Evolutionary conservation across 169 alveolate genomes (phyloP).

Genomic region (Blepharisma undulans): DNA sequence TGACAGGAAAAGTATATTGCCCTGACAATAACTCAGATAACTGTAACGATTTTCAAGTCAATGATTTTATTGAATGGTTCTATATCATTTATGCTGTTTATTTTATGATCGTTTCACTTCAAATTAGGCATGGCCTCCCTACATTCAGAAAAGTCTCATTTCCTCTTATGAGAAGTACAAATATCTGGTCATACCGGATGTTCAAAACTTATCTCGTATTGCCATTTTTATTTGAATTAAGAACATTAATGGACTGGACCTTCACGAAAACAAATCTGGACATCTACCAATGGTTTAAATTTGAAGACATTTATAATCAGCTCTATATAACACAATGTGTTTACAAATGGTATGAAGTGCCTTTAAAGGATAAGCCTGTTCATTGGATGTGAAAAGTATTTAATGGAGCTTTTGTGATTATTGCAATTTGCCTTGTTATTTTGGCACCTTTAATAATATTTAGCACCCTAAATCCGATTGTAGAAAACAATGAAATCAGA

Average conservation of each 20-base stretch:
- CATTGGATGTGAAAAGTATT: too few relatives aligned
- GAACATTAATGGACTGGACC: conserved; percentile 86
- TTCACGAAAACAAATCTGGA: conserved; percentile 83
- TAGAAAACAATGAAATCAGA: conserved; percentile 41
- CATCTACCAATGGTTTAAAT: conserved; percentile 82
- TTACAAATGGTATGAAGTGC: not conserved
- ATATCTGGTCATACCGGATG: conserved; percentile 46
- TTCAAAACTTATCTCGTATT: conserved; percentile 66
- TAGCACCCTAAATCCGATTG: conserved; percentile 1
- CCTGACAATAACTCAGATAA: not conserved
- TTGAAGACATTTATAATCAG: conserved; percentile 75
- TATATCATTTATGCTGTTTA: conserved; percentile 66
- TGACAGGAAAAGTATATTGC: not conserved
- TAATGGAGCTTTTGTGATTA: conserved; percentile 33
- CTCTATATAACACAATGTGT: conserved; percentile 48
- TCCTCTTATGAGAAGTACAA: conserved; percentile 54
- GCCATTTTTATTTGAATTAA: conserved; percentile 84
- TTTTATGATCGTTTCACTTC: conserved; percentile 64
- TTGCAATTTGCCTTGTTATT: not conserved
- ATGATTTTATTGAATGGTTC: not conserved
- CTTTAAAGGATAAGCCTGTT: conserved; percentile 36
- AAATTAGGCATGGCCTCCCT: conserved; percentile 78
- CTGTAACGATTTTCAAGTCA: conserved; percentile 25
- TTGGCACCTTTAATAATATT: not conserved
- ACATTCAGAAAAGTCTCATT: conserved; percentile 52